These are phyloP conservation scores for Tieghemostelium lacteum DNA, from an alignment of 78 protist species.

Conservation along the genomic window DNA sequence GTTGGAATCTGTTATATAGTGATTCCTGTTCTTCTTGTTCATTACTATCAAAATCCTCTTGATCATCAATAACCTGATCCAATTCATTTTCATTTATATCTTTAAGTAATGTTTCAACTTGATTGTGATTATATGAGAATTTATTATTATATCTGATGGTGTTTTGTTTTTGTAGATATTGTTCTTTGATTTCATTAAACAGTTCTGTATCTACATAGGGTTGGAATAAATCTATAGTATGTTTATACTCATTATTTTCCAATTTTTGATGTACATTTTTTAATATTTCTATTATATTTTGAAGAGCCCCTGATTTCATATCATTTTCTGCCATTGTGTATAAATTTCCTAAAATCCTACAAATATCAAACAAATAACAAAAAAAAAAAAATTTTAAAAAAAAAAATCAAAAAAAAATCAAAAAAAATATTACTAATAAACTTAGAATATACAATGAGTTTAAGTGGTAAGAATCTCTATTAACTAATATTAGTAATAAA, in stretches of 20 bases:
- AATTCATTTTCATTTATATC: conserved; percentile 17
- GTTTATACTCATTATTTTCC: conserved; percentile 20
- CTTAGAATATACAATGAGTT: too few relatives aligned
- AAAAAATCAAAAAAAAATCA: background rate
- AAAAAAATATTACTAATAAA: too few relatives aligned
- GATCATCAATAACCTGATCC: background rate
- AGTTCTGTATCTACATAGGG: conserved; percentile 44
- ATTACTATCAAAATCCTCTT: conserved; percentile 15
- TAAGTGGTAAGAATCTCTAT: too few relatives aligned
- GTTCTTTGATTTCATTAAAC: conserved; percentile 5
- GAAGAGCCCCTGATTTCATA: background rate
- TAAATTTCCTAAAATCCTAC: background rate
- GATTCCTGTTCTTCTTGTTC: background rate
- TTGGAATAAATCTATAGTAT: conserved; percentile 39
- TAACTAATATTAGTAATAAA: background rate
- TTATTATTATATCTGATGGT: background rate
- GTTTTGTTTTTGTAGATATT: conserved; percentile 9
- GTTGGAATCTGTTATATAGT: background rate
- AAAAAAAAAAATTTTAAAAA: background rate
- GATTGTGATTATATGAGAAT: background rate
- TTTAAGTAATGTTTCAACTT: background rate
- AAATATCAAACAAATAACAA: conserved; percentile 1
- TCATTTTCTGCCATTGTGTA: background rate
- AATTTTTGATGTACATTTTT: conserved; percentile 14
- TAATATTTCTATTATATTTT: conserved; percentile 1